Evolutionary conservation across 768 basidiomycete genomes (phyloP).

Genomic region (Termitomyces titanicus): DNA sequence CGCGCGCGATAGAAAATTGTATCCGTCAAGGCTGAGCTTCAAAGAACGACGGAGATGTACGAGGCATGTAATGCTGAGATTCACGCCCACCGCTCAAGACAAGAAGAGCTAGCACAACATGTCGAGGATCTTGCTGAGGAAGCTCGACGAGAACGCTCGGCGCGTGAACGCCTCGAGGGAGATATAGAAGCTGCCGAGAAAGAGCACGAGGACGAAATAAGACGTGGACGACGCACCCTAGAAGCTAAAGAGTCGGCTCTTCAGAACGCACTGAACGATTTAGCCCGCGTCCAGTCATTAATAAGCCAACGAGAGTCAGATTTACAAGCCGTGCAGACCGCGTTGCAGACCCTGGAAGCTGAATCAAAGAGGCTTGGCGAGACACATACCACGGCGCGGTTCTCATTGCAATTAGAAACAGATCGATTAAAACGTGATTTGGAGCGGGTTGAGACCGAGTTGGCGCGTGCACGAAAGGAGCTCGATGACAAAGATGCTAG

Average conservation of each 20-base stretch:
- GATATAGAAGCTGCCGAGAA: conserved; percentile 57
- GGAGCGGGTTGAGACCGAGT: conserved; percentile 74
- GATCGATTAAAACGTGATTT: conserved; percentile 85
- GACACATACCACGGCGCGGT: conserved; percentile 75
- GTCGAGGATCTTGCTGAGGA: conserved; percentile 69
- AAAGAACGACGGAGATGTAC: conserved; percentile 62
- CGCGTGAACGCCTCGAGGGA: conserved; percentile 49
- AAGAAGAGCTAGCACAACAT: conserved; percentile 76
- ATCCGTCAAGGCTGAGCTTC: conserved; percentile 58
- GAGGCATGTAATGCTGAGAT: conserved; percentile 61
- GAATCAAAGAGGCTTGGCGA: conserved; percentile 83
- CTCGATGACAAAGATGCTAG: conserved; percentile 62
- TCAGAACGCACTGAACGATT: conserved; percentile 57
- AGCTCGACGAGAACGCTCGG: conserved; percentile 52
- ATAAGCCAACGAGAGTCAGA: conserved; percentile 75
- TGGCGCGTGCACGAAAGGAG: conserved; percentile 67
- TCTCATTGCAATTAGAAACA: conserved; percentile 86
- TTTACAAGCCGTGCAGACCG: conserved; percentile 65
- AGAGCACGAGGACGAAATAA: conserved; percentile 58
- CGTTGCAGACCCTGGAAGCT: conserved; percentile 66
- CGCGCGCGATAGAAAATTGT: conserved; percentile 60
- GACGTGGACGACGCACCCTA: conserved; percentile 56
- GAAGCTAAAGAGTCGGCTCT: conserved; percentile 72
- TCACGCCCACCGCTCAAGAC: conserved; percentile 61
- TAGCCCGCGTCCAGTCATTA: conserved; percentile 58